Base-by-base conservation (phyloP, 768 basidiomycete genomes). In the Trametes punicea region DNA sequence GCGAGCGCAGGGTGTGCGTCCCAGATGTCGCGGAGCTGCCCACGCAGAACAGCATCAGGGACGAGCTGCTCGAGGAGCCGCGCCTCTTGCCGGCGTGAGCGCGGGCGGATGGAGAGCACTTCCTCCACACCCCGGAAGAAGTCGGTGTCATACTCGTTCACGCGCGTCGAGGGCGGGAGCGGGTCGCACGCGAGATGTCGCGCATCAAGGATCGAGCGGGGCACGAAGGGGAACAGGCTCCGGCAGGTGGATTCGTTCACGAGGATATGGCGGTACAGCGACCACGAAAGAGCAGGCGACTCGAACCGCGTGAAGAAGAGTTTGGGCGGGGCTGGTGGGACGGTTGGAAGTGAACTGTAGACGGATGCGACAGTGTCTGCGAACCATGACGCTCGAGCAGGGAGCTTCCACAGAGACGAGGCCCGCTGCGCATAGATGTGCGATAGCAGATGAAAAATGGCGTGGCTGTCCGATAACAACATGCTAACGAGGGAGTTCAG, bases 371-470 rank as follows among this genome's bases (percentile, higher is more conserved):
- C 73, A 2, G 83, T 85, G n/a, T 72, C 69, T 1, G 79, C 65
- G 62, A 97, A 83, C 94, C 94, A 98, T 0, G 77, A 67, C 1
- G 80, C 65, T 29, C 79, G 74, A 1, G 69, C 64, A 0, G 87
- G 74, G 13, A 87, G 83, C 74, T 95, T 98, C 94, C 94, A 98
- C 2, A 96, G 68, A 0, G 84, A 68, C 8, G 72, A 76, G 0
- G 91, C 88, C 6, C 92, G 87, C 39, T 87, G 82, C 3, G 81
- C 90, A 68, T 98, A 98, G 21, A 98, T 81, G 65, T 94, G 90
- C 0, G 90, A 88, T 3, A 98, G 79, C 7, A 97, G 81, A 61
- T 97, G 88, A 0, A 93, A 72, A 2, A 80, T 68, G 0, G 80
- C 78, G 8, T 75, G 70, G 23, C 79, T 66, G 15, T 73, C 67